Base-by-base conservation (phyloP, 1,284 basidiomycete genomes). In the Apiotrichum gracile region DNA sequence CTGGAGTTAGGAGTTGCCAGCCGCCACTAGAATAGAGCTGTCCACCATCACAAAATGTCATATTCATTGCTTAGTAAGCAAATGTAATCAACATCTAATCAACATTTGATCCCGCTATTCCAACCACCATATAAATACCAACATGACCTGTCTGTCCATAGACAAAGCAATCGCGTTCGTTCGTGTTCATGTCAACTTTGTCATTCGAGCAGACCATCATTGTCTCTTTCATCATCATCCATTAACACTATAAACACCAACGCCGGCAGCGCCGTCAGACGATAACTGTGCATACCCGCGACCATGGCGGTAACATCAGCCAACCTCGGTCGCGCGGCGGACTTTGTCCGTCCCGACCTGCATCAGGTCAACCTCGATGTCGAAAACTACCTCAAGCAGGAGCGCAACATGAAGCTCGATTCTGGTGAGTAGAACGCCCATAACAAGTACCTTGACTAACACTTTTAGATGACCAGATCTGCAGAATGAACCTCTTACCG, bases 351-450 rank as follows among this genome's bases (percentile, higher is more conserved):
- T 59, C 89, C 90, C 6, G 90, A 94, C 68, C 94, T 96, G 67
- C 88, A 93, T 71, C 93, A 97, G 71, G 87, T 91, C 66, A 91
- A 88, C 69, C 87, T 97, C 58, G 78, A 81, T 49, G 85, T 90
- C 57, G 94, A 98, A 74, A 68, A 77, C 8, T 90, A 84, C 71
- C 81, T 94, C 64, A 97, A 97, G 75, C 78, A 81, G 44, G 85
- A 92, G 48, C 82, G 92, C 31, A 83, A 84, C 19, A 76, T 97
- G 69, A 94, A 93, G 74, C 85, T 98, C 45, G 94, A 97, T 77
- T 87, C 89, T 79, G 91, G 91, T 86, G 56, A 57, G 76, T 76
- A 17, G 47, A 51, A 13, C 52, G 17, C 37, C 24, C 52, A n/a
- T 50, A 35, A 33, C 14, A 43, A 26, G 29, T 27, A 37, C 38